Base-by-base conservation (phyloP, 345 rosid genomes). In the Salix purpurea region DNA sequence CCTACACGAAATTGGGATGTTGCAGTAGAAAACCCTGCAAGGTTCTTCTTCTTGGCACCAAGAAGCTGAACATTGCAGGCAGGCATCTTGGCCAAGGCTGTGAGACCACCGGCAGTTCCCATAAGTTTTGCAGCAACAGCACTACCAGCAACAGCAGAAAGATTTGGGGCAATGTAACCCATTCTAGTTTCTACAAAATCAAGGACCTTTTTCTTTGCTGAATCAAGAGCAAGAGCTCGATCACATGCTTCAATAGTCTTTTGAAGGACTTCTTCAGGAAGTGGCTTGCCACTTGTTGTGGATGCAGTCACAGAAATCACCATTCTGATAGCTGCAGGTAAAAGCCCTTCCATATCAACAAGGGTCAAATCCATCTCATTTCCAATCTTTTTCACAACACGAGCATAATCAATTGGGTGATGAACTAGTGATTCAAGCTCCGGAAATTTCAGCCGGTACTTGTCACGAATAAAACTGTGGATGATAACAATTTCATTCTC, bases 41-140 rank as follows among this genome's bases (percentile, higher is more conserved):
- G 96, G 80, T 85, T 92, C 88, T 92, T 96, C 85, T 80, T 96
- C 90, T 92, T 96, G 60, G 90, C 92, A 21, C 99, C 99, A 70
- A 96, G 97, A 81, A 91, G 86, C 83, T 96, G 97, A 76, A 93
- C 94, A 62, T 93, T 93, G 83, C 98, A 96, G 46, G 99, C 99
- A 42, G 99, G 97, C 91, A 92, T 96, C 88, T 93, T 91, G n/a
- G 99, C 90, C 74, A 96, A 86, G 30, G 98, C 85, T 26, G 95
- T 79, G 23, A 96, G 95, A 40, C 98, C 99, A 78, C 99, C 98
- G 74, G 99, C 98, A 13, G 93, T 95, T 12, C 97, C 98, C 96
- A 93, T 93, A 28, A 96, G 95, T 83, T 96, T 96, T 28, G 98
- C 98, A 16, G 99, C 97, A 76, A 91, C 97, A 80, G 99, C 97